phyloP scores from a whole-genome alignment of 164 flowering plant species.

The Piper betle region DNA sequence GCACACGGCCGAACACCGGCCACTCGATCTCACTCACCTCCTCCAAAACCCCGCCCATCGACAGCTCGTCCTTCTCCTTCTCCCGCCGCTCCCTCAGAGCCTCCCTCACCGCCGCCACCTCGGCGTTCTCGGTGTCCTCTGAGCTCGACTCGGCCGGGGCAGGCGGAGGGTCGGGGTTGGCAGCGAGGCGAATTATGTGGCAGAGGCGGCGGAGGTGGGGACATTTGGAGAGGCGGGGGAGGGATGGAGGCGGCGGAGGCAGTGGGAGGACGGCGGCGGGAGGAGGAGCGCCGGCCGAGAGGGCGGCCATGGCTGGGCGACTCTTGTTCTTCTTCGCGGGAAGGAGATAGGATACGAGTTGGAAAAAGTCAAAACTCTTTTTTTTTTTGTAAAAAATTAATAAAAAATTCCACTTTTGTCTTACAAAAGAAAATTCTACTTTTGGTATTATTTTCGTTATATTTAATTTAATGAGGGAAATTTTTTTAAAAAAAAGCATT shows the following conservation, averaged over 20 bases:
- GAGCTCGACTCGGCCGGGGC: too few relatives aligned
- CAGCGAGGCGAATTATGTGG: background rate
- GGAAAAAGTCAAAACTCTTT: too few relatives aligned
- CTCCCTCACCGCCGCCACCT: background rate
- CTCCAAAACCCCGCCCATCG: slow-evolving; percentile 43
- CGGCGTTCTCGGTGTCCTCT: background rate
- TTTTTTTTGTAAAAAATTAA: too few relatives aligned
- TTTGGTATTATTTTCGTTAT: too few relatives aligned
- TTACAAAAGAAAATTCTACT: too few relatives aligned
- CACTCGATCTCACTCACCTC: slow-evolving; percentile 72
- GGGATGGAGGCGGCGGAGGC: background rate
- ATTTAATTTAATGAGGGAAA: too few relatives aligned
- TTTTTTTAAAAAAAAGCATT: too few relatives aligned
- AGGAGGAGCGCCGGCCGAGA: background rate
- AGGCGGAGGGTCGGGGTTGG: background rate
- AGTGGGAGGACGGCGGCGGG: background rate
- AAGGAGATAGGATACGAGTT: too few relatives aligned
- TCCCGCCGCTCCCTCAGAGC: slow-evolving; percentile 14
- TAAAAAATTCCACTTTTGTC: too few relatives aligned
- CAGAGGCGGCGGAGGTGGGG: background rate
- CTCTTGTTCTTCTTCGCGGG: too few relatives aligned
- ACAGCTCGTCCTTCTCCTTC: slow-evolving; percentile 13
- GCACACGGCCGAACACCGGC: slow-evolving; percentile 55
- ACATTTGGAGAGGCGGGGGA: background rate
- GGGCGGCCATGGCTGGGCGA: too few relatives aligned